A percentile compares a stretch with the other conserved stretches of the same genome.
phyloP scores from a whole-genome alignment of 306 rosid species.

The Acacia acuminata region DNA sequence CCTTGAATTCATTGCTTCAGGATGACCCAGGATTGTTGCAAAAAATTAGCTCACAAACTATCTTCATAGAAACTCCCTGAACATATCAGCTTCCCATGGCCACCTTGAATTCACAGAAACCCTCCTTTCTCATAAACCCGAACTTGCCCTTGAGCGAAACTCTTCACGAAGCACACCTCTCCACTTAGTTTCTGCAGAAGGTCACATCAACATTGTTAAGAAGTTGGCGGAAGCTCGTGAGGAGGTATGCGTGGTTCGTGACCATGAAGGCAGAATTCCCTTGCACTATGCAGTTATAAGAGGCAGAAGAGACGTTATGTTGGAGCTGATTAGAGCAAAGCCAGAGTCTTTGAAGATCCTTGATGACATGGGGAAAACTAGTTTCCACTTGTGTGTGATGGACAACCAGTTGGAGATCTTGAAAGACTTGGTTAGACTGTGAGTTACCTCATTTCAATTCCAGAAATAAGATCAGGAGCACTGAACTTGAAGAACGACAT shows the following conservation, averaged over 20 bases:
- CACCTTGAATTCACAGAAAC: not conserved
- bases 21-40: not conserved
- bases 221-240: not conserved
- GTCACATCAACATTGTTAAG: not conserved
- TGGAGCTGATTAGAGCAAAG: not conserved
- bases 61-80: not conserved
- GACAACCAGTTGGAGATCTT: not conserved
- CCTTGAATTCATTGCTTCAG: not conserved
- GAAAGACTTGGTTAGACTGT: not conserved
- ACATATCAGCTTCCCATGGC: not conserved
- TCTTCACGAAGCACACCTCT: not conserved
- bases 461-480: not conserved
- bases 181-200: not conserved
- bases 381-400: conserved; percentile 21
- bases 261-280: conserved; percentile 12
- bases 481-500: not conserved
- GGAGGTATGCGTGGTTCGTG: not conserved
- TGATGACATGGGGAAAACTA: not conserved
- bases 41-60: not conserved
- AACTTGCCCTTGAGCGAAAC: not conserved
- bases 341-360: not conserved
- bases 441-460: not conserved
- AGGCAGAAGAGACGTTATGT: conserved; percentile 12
- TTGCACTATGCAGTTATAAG: conserved; percentile 23
- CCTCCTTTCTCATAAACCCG: not conserved